Percentiles rank a stretch among this genome's conserved stretches.
Evolutionary conservation across 75 land plant species (phyloP).

Genomic region (Azolla pinnata): DNA sequence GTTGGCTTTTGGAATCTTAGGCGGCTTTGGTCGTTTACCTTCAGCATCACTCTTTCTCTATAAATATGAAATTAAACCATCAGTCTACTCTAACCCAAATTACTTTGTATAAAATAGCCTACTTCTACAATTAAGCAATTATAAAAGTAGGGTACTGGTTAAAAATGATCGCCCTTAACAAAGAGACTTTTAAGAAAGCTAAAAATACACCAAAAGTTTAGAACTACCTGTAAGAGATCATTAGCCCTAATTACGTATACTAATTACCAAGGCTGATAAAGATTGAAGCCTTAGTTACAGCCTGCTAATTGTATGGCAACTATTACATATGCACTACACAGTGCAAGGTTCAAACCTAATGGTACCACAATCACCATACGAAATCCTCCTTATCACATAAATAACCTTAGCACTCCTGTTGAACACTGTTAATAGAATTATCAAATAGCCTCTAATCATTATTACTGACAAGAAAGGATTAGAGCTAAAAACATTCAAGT

Average conservation of each 20-base stretch:
- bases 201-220: too few species aligned
- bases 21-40: slow-evolving; percentile 18
- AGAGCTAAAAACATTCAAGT: too few species aligned
- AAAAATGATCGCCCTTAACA: slow-evolving; percentile 5
- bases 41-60: slow-evolving; percentile 14
- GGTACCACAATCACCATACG: too few species aligned
- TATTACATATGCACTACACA: too few species aligned
- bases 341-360: too few species aligned
- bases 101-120: neutral
- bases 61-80: neutral
- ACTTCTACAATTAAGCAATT: neutral
- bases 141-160: neutral
- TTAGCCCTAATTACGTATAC: too few species aligned
- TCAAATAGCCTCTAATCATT: neutral
- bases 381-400: too few species aligned
- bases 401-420: neutral
- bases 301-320: too few species aligned
- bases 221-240: too few species aligned
- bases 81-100: neutral
- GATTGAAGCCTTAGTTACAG: too few species aligned
- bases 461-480: neutral
- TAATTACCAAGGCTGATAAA: slow-evolving; percentile 1
- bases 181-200: neutral
- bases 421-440: neutral
- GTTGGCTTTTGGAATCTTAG: slow-evolving; percentile 15